Percentiles rank a stretch among this genome's conserved stretches.
phyloP scores from a whole-genome alignment of 2,329 filamentous ascomycete genomes.

The Thielaviopsis musarum region DNA sequence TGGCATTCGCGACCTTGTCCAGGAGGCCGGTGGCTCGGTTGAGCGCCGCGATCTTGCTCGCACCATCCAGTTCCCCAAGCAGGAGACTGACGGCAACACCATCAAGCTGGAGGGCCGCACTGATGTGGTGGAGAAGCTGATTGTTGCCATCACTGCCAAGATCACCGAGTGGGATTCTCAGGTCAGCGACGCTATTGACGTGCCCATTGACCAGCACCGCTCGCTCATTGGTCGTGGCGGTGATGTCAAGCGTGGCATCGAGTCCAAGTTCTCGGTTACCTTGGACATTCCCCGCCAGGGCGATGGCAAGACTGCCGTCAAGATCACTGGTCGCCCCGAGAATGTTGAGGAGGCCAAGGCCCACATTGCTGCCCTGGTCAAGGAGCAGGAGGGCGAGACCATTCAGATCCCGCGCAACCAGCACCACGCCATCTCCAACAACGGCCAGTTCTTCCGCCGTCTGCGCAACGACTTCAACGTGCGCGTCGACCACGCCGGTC shows the following conservation, averaged over 20 bases:
- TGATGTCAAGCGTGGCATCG: conserved; percentile 68
- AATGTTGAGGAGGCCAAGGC: conserved; percentile 75
- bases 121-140: conserved; percentile 75
- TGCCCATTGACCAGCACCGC: conserved; percentile 80
- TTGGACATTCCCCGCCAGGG: conserved; percentile 88
- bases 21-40: conserved; percentile 75
- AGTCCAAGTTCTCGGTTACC: conserved; percentile 69
- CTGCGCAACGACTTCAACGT: conserved; percentile 76
- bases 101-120: conserved; percentile 81
- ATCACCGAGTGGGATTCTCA: conserved; percentile 74
- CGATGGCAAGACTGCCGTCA: conserved; percentile 67
- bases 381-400: conserved; percentile 77
- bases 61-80: conserved; percentile 86
- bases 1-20: conserved; percentile 72
- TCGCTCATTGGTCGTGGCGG: conserved; percentile 84
- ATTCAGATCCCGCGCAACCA: conserved; percentile 66
- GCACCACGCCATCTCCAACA: conserved; percentile 74
- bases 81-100: conserved; percentile 61
- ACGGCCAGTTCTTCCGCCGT: conserved; percentile 83
- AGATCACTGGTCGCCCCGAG: conserved; percentile 61
- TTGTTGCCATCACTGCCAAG: conserved; percentile 63
- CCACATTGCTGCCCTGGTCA: conserved; percentile 62
- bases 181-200: conserved; percentile 59
- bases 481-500: conserved; percentile 78
- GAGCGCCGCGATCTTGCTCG: conserved; percentile 71